A percentile compares a stretch with the other conserved stretches of the same genome.
phyloP scores from a whole-genome alignment of 148 eudicot genomes.

The Silene conica region DNA sequence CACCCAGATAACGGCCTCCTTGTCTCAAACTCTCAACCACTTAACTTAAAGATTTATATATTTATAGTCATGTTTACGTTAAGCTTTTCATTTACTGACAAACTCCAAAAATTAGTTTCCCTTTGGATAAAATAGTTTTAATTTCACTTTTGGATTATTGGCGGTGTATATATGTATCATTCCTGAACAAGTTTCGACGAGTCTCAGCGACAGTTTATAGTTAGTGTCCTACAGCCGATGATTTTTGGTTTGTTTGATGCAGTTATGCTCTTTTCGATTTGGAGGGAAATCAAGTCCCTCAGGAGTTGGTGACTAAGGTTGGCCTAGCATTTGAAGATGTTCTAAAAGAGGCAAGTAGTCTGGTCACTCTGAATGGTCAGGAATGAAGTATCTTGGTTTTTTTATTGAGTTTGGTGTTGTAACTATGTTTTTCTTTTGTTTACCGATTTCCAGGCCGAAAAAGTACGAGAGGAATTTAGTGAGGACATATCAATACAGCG shows the following conservation, averaged over 20 bases:
- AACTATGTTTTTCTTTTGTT: constrained; percentile 10
- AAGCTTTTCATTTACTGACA: neutral
- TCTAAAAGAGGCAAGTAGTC: constrained; percentile 62
- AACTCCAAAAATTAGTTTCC: neutral
- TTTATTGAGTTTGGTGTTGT: neutral
- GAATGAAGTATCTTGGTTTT: neutral
- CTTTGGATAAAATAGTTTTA: neutral
- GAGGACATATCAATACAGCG: constrained; percentile 77
- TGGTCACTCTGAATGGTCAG: neutral
- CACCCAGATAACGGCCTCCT: neutral
- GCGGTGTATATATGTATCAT: neutral
- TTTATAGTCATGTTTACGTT: neutral
- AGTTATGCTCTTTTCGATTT: constrained; percentile 93
- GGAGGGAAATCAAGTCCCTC: constrained; percentile 93
- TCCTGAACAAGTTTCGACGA: neutral
- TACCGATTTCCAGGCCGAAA: constrained; percentile 52
- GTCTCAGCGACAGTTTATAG: neutral
- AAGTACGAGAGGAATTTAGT: constrained; percentile 53
- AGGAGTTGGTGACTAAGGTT: constrained; percentile 76
- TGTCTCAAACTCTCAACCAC: neutral
- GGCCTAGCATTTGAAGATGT: constrained; percentile 78
- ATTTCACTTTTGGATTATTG: neutral
- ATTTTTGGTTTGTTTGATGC: constrained; percentile 25
- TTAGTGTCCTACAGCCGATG: neutral
- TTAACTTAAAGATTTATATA: neutral